A percentile compares a stretch with the other conserved stretches of the same genome.
Evolutionary conservation across 2,329 filamentous ascomycete species (phyloP).

Genomic region (Hirsutella thompsonii): DNA sequence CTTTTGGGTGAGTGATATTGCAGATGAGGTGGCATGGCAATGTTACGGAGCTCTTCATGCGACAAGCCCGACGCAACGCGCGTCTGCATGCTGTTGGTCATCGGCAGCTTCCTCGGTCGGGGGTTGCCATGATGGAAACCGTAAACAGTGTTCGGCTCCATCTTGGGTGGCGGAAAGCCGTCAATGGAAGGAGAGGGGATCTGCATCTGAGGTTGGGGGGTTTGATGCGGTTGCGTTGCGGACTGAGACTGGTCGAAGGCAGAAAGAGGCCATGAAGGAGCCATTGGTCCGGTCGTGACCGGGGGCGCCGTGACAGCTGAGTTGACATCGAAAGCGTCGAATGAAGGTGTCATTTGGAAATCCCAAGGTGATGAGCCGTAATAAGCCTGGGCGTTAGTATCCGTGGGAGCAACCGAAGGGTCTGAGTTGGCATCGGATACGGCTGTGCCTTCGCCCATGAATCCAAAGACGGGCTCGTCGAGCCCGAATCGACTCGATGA

Average conservation of each 20-base stretch:
- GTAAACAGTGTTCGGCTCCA: conserved; percentile 22
- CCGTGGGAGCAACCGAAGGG: conserved; percentile 15
- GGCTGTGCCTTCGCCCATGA: conserved; percentile 20
- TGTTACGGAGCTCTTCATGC: conserved; percentile 46
- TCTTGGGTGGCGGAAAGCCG: conserved; percentile 17
- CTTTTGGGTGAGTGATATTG: conserved; percentile 47
- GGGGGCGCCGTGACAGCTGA: conserved; percentile 20
- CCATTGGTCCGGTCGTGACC: conserved; percentile 17
- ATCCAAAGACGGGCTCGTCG: conserved; percentile 26
- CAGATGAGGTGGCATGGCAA: conserved; percentile 51
- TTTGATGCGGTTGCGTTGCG: neutral
- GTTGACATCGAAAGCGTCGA: conserved; percentile 30
- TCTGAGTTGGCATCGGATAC: conserved; percentile 16
- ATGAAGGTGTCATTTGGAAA: conserved; percentile 34
- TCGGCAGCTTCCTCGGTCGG: conserved; percentile 13
- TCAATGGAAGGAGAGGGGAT: conserved; percentile 18
- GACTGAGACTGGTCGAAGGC: conserved; percentile 19
- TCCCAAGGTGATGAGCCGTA: conserved; percentile 26
- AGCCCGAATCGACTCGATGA: conserved; percentile 27
- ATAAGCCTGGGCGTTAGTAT: conserved; percentile 21
- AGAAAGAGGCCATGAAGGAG: conserved; percentile 21
- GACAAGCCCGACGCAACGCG: conserved; percentile 27
- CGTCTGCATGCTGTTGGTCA: conserved; percentile 12
- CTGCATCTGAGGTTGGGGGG: neutral
- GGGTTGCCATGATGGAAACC: conserved; percentile 9